phyloP scores from a whole-genome alignment of 1,139 yeast genomes.

The Kazachstania sp. region DNA sequence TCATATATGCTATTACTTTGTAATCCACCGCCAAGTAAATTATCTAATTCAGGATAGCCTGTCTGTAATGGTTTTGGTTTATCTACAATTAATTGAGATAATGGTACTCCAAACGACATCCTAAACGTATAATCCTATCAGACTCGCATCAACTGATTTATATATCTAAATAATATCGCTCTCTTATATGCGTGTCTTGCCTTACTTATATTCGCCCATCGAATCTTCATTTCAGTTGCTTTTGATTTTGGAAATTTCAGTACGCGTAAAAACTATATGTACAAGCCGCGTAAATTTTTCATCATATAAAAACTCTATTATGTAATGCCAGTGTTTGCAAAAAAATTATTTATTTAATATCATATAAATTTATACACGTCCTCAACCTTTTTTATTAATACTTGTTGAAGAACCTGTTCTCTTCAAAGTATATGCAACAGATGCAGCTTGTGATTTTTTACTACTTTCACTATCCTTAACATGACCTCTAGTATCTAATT shows the following conservation, averaged over 20 bases:
- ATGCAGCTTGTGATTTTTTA: conserved; percentile 26
- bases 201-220: too few relatives aligned
- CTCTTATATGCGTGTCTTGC: background rate
- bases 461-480: conserved; percentile 34
- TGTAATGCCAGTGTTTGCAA: too few relatives aligned
- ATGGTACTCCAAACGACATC: conserved; percentile 29
- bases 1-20: conserved; percentile 27
- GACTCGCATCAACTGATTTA: too few relatives aligned
- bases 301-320: too few relatives aligned
- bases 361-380: background rate
- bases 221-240: too few relatives aligned
- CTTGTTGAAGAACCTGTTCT: conserved; percentile 16
- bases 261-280: too few relatives aligned
- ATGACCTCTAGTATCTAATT: conserved; percentile 70
- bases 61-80: conserved; percentile 18
- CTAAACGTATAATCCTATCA: background rate
- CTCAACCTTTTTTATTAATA: conserved; percentile 1
- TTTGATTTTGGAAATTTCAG: too few relatives aligned
- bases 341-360: background rate
- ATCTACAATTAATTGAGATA: conserved; percentile 26
- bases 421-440: conserved; percentile 26
- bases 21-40: conserved; percentile 19
- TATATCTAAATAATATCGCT: background rate
- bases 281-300: too few relatives aligned
- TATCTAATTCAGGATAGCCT: conserved; percentile 22